Conservation (phyloP, 805 yeast genomes). For the Schwanniomyces pseudopolymorphus region DNA sequence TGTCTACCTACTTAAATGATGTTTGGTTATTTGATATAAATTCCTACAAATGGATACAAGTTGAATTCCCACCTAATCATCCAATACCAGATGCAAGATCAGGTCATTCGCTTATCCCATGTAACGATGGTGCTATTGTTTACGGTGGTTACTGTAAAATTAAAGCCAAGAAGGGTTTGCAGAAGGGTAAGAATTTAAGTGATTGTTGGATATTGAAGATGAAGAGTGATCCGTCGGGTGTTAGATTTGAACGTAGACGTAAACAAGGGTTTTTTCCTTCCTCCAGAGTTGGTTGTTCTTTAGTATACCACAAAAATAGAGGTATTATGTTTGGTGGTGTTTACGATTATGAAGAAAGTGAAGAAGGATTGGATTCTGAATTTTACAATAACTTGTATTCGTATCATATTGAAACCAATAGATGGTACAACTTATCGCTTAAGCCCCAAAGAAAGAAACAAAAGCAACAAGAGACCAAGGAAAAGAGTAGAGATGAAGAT, state of each 20-base stretch:
- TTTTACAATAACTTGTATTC: conserved; percentile 81
- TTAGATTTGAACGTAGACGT: conserved; percentile 86
- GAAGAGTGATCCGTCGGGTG: conserved; percentile 74
- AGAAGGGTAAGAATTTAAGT: conserved; percentile 83
- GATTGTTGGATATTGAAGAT: conserved; percentile 88
- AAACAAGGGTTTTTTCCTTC: conserved; percentile 90
- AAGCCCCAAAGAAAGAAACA: conserved; percentile 60
- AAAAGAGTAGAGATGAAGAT: conserved; percentile 68
- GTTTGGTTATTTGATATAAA: conserved; percentile 92
- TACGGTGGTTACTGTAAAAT: conserved; percentile 96
- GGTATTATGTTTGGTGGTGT: conserved; percentile 96
- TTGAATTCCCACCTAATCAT: conserved; percentile 81
- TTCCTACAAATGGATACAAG: conserved; percentile 86
- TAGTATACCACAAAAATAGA: conserved; percentile 86
- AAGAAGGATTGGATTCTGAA: conserved; percentile 81
- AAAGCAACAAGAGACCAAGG: conserved; percentile 30
- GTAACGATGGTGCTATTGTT: conserved; percentile 75
- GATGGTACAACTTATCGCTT: conserved; percentile 78
- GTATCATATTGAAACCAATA: conserved; percentile 79
- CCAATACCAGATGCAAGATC: conserved; percentile 87
- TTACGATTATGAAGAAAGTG: conserved; percentile 91
- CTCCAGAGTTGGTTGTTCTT: conserved; percentile 91
- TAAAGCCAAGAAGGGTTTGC: conserved; percentile 83
- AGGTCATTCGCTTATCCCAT: conserved; percentile 85
- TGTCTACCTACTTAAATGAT: conserved; percentile 81